These are phyloP conservation scores for Colletotrichum sp. DNA, from an alignment of 2,329 filamentous ascomycete genomes.

Conservation along the genomic window DNA sequence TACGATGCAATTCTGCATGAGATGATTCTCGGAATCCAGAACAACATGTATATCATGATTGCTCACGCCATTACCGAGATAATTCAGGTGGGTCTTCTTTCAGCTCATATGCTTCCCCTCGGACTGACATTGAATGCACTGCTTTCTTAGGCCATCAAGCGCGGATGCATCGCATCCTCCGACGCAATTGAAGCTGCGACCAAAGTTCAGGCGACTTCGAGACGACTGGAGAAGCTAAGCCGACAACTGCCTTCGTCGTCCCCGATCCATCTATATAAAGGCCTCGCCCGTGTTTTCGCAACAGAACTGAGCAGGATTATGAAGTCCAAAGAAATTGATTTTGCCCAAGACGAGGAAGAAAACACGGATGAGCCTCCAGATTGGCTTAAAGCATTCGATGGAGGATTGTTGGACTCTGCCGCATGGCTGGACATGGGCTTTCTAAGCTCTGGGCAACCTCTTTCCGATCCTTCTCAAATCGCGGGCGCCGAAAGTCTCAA, in stretches of 20 bases:
- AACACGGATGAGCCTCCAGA: neutral
- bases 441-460: neutral
- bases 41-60: conserved; percentile 31
- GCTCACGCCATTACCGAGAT: conserved; percentile 28
- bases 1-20: conserved; percentile 18
- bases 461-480: neutral
- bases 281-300: neutral
- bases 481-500: neutral
- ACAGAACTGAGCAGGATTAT: neutral
- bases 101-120: neutral
- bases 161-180: neutral
- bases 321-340: neutral
- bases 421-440: neutral
- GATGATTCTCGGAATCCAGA: conserved; percentile 26
- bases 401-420: neutral
- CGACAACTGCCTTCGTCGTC: neutral
- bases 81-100: conserved; percentile 1
- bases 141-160: neutral
- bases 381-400: neutral
- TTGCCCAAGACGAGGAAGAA: too few relatives aligned
- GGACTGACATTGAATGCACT: neutral
- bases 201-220: neutral
- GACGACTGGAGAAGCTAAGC: neutral
- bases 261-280: neutral
- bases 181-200: neutral